Conservation (phyloP, 164 flowering plant genomes). For the Brasenia schreberi region DNA sequence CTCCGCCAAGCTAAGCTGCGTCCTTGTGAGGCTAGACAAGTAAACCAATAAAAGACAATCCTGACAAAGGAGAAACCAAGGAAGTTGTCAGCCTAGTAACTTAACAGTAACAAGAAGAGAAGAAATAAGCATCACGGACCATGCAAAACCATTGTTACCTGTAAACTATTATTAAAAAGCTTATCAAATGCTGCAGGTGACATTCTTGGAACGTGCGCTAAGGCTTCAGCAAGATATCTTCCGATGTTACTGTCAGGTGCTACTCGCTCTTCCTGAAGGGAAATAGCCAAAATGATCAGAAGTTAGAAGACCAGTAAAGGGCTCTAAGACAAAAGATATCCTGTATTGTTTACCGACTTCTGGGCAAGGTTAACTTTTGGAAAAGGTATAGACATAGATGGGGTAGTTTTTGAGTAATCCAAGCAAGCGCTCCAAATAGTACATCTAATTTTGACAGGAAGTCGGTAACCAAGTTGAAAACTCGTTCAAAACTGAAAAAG, state of each 20-base stretch:
- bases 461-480: too few species aligned
- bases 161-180: conserved; percentile 76
- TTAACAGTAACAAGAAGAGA: background rate
- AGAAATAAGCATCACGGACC: background rate
- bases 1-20: conserved; percentile 88
- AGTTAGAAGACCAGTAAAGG: too few species aligned
- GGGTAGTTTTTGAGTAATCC: too few species aligned
- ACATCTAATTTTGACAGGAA: too few species aligned
- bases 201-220: conserved; percentile 71
- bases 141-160: conserved; percentile 32
- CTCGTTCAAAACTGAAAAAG: too few species aligned
- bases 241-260: conserved; percentile 70
- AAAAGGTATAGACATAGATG: too few species aligned
- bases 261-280: conserved; percentile 53
- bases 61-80: conserved; percentile 16
- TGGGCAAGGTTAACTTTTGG: too few species aligned
- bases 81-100: background rate
- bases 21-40: conserved; percentile 84
- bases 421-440: too few species aligned
- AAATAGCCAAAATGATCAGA: too few species aligned
- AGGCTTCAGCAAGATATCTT: conserved; percentile 54
- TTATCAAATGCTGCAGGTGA: conserved; percentile 68
- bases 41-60: conserved; percentile 70
- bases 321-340: too few species aligned
- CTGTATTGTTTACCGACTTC: too few species aligned